phyloP scores from a whole-genome alignment of 345 rosid species.

The Syzygium oleosum region DNA sequence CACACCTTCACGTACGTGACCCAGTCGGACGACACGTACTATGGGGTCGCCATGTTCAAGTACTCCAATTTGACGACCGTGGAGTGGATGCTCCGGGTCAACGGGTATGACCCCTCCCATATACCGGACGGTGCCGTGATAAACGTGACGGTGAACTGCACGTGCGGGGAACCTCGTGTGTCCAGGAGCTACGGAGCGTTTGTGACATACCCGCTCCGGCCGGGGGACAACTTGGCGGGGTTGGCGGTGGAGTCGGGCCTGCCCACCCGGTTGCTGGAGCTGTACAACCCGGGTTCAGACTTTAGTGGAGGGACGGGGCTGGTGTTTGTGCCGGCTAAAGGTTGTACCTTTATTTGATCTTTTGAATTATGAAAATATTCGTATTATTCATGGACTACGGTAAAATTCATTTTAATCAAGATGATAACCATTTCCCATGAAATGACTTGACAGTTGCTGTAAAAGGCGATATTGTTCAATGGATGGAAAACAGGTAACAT shows the following conservation, averaged over 20 bases:
- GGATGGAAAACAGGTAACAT: background rate
- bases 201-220: slow-evolving; percentile 28
- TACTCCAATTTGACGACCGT: slow-evolving; percentile 34
- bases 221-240: slow-evolving; percentile 16
- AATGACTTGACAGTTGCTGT: background rate
- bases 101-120: slow-evolving; percentile 8
- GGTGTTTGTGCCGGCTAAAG: slow-evolving; percentile 41
- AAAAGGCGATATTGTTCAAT: background rate
- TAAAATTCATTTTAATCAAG: background rate
- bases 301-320: slow-evolving; percentile 30
- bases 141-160: slow-evolving; percentile 43
- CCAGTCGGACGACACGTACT: slow-evolving; percentile 21
- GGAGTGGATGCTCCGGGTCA: slow-evolving; percentile 34
- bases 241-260: slow-evolving; percentile 15
- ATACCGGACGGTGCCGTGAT: slow-evolving; percentile 16
- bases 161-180: slow-evolving; percentile 28
- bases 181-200: slow-evolving; percentile 35
- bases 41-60: slow-evolving; percentile 3
- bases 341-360: slow-evolving; percentile 3
- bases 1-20: slow-evolving; percentile 31
- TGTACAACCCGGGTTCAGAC: slow-evolving; percentile 23
- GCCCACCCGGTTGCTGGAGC: slow-evolving; percentile 11
- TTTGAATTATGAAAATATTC: background rate
- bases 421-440: background rate
- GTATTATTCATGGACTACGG: background rate